Base-by-base conservation (phyloP, 306 rosid species). In the Prunus mume region DNA sequence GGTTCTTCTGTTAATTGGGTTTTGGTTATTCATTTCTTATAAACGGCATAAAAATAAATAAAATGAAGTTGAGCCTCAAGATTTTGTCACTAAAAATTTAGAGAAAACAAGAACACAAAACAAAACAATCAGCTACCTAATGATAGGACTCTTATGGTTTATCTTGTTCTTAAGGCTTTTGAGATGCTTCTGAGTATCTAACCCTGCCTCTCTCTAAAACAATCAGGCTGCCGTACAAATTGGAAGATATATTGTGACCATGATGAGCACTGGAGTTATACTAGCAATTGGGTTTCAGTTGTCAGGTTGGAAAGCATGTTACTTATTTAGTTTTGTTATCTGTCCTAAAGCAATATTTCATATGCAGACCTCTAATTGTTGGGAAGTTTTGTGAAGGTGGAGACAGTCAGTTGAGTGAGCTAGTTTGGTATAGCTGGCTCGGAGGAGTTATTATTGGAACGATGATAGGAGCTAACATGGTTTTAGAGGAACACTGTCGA, bases 401-500 rank as follows among this genome's bases (percentile, higher is more conserved):
- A 71, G 98, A 93, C 24, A 82, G 84, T 77, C 97, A 93, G 52
- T 76, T 93, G 97, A 87, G 88, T 73, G 85, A 87, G 24, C 66
- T 93, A 65, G 86, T 91, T 75, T 93, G 98, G 97, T 89, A 89
- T 71, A 93, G 98, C 71, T 93, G 98, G 98, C 93, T 93, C 19
- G 99, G 99, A 78, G 99, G 99, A 83, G 80, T 92, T 69, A 88
- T 96, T 56, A 91, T 96, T 78, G 99, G 99, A 32, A 92, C 97
- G 41, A 92, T 96, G 99, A 86, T 91, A 51, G 99, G 99, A 71
- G 86, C 97, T 72, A 96, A 96, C 83, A 83, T 84, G 90, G 99
- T 92, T 27, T 82, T 96, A 78, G 99, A 92, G 63, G 98, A 96
- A 65, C 96, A 91, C 75, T 91, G 85, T 73, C 92, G 98, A 12